These are phyloP conservation scores for Colletotrichum caudatum DNA, from an alignment of 2,329 filamentous ascomycete genomes.

Conservation along the genomic window DNA sequence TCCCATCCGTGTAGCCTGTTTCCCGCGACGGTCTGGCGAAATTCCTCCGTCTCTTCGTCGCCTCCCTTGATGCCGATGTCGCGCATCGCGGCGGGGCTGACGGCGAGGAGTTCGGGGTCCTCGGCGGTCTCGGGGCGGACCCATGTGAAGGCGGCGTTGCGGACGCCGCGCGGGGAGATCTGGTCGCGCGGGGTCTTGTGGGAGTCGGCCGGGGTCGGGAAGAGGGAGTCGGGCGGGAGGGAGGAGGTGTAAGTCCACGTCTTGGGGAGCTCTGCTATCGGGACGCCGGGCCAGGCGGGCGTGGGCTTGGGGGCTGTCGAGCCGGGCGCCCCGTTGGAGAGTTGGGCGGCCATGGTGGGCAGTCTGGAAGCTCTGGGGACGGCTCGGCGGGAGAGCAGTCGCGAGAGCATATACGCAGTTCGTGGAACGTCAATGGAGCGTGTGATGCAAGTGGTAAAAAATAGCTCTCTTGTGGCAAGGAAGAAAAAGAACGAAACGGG, in stretches of 20 bases:
- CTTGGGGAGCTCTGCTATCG: constrained; percentile 70
- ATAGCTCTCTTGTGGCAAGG: not conserved
- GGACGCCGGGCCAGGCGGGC: constrained; percentile 45
- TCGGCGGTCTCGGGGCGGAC: constrained; percentile 82
- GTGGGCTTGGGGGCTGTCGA: constrained; percentile 15
- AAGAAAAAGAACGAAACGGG: not conserved
- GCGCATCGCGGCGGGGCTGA: constrained; percentile 81
- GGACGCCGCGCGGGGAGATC: constrained; percentile 85
- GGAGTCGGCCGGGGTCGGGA: constrained; percentile 83
- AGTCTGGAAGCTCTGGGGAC: constrained; percentile 46
- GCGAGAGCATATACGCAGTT: constrained; percentile 49
- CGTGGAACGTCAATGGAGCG: not conserved
- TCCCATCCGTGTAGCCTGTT: constrained; percentile 87
- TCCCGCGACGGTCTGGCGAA: constrained; percentile 82
- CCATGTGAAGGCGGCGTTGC: constrained; percentile 88
- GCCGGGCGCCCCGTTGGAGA: constrained; percentile 47
- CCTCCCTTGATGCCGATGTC: constrained; percentile 81
- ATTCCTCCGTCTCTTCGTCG: constrained; percentile 78
- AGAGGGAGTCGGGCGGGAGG: constrained; percentile 81
- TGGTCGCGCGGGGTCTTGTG: constrained; percentile 82
- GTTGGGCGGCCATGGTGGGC: constrained; percentile 50
- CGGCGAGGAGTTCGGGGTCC: constrained; percentile 82
- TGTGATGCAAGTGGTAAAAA: not conserved
- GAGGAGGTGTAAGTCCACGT: constrained; percentile 74
- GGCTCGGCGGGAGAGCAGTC: constrained; percentile 49